These are phyloP conservation scores for Trichoderma orchidacearum DNA, from an alignment of 495 filamentous ascomycete species.

Conservation along the genomic window DNA sequence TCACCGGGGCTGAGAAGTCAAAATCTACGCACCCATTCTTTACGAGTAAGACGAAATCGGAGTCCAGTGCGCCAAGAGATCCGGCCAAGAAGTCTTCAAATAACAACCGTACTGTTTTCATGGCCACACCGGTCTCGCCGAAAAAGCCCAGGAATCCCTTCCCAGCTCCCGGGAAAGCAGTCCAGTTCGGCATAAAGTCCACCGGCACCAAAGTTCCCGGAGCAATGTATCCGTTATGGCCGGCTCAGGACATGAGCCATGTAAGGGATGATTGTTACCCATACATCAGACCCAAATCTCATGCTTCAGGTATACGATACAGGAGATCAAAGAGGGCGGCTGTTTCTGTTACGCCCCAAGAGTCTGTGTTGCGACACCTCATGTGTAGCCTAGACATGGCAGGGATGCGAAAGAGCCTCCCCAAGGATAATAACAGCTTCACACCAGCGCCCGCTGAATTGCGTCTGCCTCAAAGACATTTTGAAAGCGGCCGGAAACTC, in stretches of 20 bases:
- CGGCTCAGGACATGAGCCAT: slow-evolving; percentile 49
- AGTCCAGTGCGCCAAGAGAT: slow-evolving; percentile 4
- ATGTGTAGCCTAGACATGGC: slow-evolving; percentile 17
- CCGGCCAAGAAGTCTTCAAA: slow-evolving; percentile 5
- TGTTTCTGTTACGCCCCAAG: slow-evolving; percentile 22
- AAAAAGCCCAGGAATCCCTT: slow-evolving; percentile 8
- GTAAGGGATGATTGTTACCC: slow-evolving; percentile 26
- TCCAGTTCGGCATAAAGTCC: slow-evolving; percentile 2
- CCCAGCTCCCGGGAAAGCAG: slow-evolving; percentile 11
- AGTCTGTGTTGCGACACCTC: slow-evolving; percentile 29
- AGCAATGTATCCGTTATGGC: slow-evolving; percentile 53
- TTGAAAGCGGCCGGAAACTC: slow-evolving; percentile 34
- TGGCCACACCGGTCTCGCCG: slow-evolving; percentile 18
- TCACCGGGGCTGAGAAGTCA: not conserved
- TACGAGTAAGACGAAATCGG: slow-evolving; percentile 21
- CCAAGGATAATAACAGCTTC: slow-evolving; percentile 19
- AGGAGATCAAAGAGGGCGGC: slow-evolving; percentile 38
- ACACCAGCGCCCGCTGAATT: slow-evolving; percentile 23
- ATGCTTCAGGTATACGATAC: not conserved
- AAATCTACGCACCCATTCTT: slow-evolving; percentile 69
- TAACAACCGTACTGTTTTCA: slow-evolving; percentile 13
- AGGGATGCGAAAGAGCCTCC: slow-evolving; percentile 10
- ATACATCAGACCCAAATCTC: not conserved
- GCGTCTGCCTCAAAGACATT: slow-evolving; percentile 30
- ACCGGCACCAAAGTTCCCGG: slow-evolving; percentile 41